These are phyloP conservation scores for Aspergillus texensis DNA, from an alignment of 2,329 filamentous ascomycete species.

Conservation along the genomic window DNA sequence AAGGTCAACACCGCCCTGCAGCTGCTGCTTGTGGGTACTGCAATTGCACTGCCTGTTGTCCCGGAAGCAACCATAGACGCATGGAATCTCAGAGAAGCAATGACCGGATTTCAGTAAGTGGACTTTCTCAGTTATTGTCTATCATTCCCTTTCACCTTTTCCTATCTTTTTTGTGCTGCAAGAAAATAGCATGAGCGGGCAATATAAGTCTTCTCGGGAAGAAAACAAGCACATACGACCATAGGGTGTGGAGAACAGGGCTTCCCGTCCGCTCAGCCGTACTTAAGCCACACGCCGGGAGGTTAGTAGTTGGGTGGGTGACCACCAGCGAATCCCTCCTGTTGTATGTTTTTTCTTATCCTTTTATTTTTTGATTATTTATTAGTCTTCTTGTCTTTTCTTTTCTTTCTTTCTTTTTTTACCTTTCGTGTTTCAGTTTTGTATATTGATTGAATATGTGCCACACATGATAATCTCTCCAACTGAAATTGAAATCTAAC, in stretches of 20 bases:
- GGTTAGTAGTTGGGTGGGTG: constrained; percentile 54
- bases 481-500: constrained; percentile 3
- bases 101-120: constrained; percentile 49
- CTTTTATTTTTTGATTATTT: too few species aligned
- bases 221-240: constrained; percentile 42
- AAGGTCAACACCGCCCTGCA: constrained; percentile 90
- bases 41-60: constrained; percentile 77
- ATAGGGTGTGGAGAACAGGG: constrained; percentile 52
- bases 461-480: background rate
- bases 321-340: constrained; percentile 52
- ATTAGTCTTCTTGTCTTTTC: background rate
- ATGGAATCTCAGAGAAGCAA: constrained; percentile 65
- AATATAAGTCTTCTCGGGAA: constrained; percentile 17
- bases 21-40: constrained; percentile 79
- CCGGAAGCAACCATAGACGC: constrained; percentile 56
- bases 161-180: background rate
- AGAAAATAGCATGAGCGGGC: background rate
- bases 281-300: constrained; percentile 52
- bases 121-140: constrained; percentile 1
- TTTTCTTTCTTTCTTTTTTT: background rate
- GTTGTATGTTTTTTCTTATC: constrained; percentile 42
- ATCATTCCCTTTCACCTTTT: background rate
- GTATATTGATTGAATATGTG: too few species aligned
- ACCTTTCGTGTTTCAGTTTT: background rate
- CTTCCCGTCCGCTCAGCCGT: constrained; percentile 54